Conservation (phyloP, 768 basidiomycete species). For the Dacryopinax primogenitus region DNA sequence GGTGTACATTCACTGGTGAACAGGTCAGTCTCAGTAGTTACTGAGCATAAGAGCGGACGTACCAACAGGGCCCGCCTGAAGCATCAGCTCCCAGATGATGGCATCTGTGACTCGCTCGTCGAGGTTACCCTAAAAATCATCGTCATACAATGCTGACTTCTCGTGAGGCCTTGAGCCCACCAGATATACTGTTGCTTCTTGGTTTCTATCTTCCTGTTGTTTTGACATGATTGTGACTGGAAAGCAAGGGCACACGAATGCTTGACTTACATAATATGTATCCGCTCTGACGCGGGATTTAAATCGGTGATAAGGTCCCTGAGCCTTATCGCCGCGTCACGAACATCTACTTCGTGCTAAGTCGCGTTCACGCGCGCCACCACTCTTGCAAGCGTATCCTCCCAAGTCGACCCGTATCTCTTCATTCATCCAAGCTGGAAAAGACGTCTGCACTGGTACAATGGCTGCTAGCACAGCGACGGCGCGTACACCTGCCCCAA, state of each 20-base stretch:
- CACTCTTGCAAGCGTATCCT: no score
- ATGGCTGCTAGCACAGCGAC: neutral
- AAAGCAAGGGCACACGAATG: neutral
- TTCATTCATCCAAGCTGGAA: neutral
- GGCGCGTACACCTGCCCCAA: neutral
- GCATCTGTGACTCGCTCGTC: constrained; percentile 92
- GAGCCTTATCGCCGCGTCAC: no score
- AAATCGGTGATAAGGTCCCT: no score
- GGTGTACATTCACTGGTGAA: constrained; percentile 77
- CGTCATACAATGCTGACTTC: no score
- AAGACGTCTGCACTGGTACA: neutral
- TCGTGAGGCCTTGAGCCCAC: no score
- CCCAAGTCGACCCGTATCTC: neutral
- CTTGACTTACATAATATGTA: neutral
- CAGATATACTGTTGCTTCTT: constrained; percentile 81
- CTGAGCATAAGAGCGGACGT: constrained; percentile 26
- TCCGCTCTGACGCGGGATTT: no score
- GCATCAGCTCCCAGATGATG: constrained; percentile 94
- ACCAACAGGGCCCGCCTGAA: constrained; percentile 99
- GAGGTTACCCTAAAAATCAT: constrained; percentile 65
- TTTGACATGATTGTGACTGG: constrained; percentile 22
- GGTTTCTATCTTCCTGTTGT: constrained; percentile 78
- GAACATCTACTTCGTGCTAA: no score
- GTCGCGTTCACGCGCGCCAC: no score
- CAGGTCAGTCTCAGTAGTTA: neutral